phyloP scores from a whole-genome alignment of 305 asterid genomes.

The Fraxinus velutina region DNA sequence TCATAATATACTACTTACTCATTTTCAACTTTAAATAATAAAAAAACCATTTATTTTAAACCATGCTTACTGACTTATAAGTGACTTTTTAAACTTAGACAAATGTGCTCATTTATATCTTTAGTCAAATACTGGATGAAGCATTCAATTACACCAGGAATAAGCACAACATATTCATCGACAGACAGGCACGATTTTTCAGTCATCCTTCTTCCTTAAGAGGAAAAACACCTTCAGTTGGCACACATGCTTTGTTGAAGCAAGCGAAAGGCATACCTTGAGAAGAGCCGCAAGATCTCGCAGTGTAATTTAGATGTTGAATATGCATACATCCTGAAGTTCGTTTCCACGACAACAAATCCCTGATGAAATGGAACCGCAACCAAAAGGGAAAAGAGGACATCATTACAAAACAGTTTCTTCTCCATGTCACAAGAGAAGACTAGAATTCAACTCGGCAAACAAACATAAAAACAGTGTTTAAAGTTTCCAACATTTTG shows the following conservation, averaged over 20 bases:
- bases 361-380: conserved; percentile 53
- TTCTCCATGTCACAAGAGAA: conserved; percentile 6
- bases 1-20: not conserved
- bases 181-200: not conserved
- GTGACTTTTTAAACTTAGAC: not conserved
- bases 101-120: not conserved
- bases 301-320: conserved; percentile 86
- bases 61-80: not conserved
- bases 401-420: conserved; percentile 1
- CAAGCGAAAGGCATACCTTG: conserved; percentile 54
- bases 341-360: conserved; percentile 90
- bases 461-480: not conserved
- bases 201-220: not conserved
- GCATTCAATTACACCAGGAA: not conserved
- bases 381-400: not conserved
- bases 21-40: not conserved
- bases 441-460: not conserved
- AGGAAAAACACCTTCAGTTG: not conserved
- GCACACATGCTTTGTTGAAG: conserved; percentile 11
- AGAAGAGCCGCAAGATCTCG: conserved; percentile 84
- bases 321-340: conserved; percentile 87
- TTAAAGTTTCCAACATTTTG: conserved; percentile 2
- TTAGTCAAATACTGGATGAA: not conserved
- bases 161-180: not conserved
- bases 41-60: not conserved